Evolutionary conservation across 2,329 filamentous ascomycete genomes (phyloP), one percentile per base, ranked within the genome.

Genomic region (Dendryphion nanum): DNA sequence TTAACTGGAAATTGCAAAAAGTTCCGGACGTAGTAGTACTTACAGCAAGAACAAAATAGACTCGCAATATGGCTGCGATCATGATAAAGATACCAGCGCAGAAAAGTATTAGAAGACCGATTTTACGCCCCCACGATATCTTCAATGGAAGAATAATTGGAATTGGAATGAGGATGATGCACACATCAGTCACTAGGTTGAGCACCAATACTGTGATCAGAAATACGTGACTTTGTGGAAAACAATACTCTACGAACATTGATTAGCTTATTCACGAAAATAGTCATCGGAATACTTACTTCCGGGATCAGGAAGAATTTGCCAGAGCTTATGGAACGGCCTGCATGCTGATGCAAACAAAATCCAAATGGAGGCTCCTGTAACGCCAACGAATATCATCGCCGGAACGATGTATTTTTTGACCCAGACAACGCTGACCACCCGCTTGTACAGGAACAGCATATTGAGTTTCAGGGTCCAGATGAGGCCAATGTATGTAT

Each of bases 401-500:
- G 59, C 40, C 0, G 66, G 66, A 13, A 51, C 45, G n/a, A 71
- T 56, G 18, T 66, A 59, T 14, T 53, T 63, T 35, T 68, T 54
- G 0, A 63, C 59, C 57, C 60, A 65, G 1, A 69, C 38, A 0
- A 61, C 59, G 4, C 48, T 53, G 4, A 69, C 61, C 5, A 70
- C 48, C 1, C 66, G 63, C 12, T 52, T 49, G 37, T 68, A 70
- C 13, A 71, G 61, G 40, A 63, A 69, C 14, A 69, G 36, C 64
- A 70, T 69, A 47, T 67, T 68, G 20, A 71, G 50, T 40, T 69
- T 71, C 36, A 71, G 47, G 0, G 50, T 59, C 68, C 67, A 71
- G 4, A 71, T 49, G 18, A 69, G 57, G 10, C 59, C 42, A 8
- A 60, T 51, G 8, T 71, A 70, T 2, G 53, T 55, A 8, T 49